Percentiles rank a stretch among this genome's conserved stretches.
Evolutionary conservation across 2,329 filamentous ascomycete species (phyloP).

Genomic region (Lachnellula cervina): DNA sequence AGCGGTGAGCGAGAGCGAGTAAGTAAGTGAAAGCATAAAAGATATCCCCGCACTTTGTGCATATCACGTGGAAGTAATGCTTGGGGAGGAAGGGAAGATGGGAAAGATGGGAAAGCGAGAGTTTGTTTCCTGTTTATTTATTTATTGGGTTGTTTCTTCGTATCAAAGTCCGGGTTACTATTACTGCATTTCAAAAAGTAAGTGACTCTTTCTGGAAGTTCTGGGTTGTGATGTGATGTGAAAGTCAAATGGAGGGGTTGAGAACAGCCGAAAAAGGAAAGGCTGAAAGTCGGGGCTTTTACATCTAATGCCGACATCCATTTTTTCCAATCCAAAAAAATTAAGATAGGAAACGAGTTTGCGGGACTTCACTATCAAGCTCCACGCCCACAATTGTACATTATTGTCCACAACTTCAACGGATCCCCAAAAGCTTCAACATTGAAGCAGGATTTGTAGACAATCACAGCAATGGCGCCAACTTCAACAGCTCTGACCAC

Average conservation of each 20-base stretch:
- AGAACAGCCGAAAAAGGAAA: not conserved
- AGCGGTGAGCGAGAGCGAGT: not conserved
- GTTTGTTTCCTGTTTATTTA: not conserved
- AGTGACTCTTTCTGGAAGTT: no score
- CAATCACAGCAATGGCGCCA: constrained; percentile 24
- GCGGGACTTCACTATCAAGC: not conserved
- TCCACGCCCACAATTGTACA: not conserved
- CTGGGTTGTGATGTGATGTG: not conserved
- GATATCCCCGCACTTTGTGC: constrained; percentile 5
- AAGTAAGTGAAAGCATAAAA: constrained; percentile 5
- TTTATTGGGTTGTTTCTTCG: not conserved
- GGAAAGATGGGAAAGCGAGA: not conserved
- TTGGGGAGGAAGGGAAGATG: no score
- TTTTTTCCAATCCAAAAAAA: not conserved
- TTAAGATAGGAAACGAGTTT: not conserved
- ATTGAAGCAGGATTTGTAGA: not conserved
- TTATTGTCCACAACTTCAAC: not conserved
- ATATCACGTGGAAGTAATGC: not conserved
- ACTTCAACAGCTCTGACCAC: constrained; percentile 27
- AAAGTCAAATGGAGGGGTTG: not conserved
- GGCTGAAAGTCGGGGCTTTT: not conserved
- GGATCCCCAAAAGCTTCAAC: not conserved
- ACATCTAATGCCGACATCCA: not conserved
- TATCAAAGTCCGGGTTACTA: not conserved
- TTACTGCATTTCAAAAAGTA: not conserved